These are phyloP conservation scores for Akanthomyces lecanii DNA, from an alignment of 2,329 filamentous ascomycete species.

Conservation along the genomic window DNA sequence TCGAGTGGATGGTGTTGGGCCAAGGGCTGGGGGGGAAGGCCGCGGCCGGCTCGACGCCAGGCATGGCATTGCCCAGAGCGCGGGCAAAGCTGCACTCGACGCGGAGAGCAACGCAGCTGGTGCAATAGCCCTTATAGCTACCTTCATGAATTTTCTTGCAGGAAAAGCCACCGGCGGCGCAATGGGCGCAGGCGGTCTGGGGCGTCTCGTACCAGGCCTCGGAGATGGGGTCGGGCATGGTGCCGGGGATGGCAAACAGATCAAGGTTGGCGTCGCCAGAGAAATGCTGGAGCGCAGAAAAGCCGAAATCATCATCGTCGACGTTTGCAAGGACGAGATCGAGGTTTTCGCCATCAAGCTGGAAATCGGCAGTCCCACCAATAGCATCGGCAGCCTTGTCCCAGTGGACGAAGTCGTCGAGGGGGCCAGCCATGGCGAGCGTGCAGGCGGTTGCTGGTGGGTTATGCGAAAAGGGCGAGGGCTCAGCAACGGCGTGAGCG, in stretches of 20 bases:
- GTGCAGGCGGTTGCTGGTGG: neutral
- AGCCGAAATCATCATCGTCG: slow-evolving; percentile 57
- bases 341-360: slow-evolving; percentile 35
- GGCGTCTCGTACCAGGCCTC: slow-evolving; percentile 33
- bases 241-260: slow-evolving; percentile 28
- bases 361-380: slow-evolving; percentile 26
- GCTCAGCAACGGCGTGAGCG: slow-evolving; percentile 14
- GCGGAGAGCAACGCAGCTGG: slow-evolving; percentile 57
- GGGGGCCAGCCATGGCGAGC: slow-evolving; percentile 33
- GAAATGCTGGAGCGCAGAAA: slow-evolving; percentile 57
- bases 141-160: slow-evolving; percentile 60
- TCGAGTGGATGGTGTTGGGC: slow-evolving; percentile 32
- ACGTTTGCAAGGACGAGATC: slow-evolving; percentile 53
- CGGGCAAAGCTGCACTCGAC: slow-evolving; percentile 54
- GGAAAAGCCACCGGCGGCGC: slow-evolving; percentile 47
- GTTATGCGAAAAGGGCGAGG: too few relatives aligned
- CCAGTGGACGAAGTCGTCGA: slow-evolving; percentile 64
- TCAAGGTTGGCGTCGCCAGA: slow-evolving; percentile 36
- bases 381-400: slow-evolving; percentile 44
- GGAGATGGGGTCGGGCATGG: slow-evolving; percentile 18
- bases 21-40: slow-evolving; percentile 45
- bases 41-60: slow-evolving; percentile 27
- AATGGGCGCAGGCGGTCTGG: slow-evolving; percentile 48
- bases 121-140: slow-evolving; percentile 57
- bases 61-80: slow-evolving; percentile 32